Percentiles rank a stretch among this genome's conserved stretches.
Evolutionary conservation across 2,329 filamentous ascomycete species (phyloP).

Genomic region (Hypoxylon sp.): DNA sequence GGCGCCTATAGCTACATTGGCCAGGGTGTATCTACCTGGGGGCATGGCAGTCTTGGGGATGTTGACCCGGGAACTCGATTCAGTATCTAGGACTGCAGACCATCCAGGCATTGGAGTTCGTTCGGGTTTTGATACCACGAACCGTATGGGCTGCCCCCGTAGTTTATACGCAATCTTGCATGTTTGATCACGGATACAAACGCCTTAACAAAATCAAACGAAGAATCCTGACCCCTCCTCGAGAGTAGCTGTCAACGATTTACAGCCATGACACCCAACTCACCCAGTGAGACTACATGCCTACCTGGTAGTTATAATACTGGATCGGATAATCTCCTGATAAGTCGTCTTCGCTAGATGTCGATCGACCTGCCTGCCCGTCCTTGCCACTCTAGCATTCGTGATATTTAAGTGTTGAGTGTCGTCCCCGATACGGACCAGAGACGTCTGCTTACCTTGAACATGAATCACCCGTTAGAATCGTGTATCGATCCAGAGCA

Average conservation of each 20-base stretch:
- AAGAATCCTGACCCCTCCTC: background rate
- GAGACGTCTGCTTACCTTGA: constrained; percentile 14
- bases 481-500: constrained; percentile 12
- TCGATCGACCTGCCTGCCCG: background rate
- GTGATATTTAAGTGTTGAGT: background rate
- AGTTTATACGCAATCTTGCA: constrained; percentile 27
- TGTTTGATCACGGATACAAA: background rate
- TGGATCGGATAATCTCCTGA: background rate
- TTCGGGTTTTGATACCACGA: background rate
- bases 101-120: background rate
- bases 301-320: background rate
- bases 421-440: background rate
- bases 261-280: constrained; percentile 2
- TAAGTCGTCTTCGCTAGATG: background rate
- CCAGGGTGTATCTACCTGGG: constrained; percentile 1
- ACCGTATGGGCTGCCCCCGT: background rate
- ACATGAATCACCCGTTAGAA: constrained; percentile 14
- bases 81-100: background rate
- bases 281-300: constrained; percentile 3
- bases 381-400: constrained; percentile 6
- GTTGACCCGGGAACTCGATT: background rate
- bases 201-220: background rate
- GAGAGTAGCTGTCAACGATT: background rate
- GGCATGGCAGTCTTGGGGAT: background rate
- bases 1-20: background rate